Conservation (phyloP, 176 grass and related monocot genomes). For the Aegilops tauschii region DNA sequence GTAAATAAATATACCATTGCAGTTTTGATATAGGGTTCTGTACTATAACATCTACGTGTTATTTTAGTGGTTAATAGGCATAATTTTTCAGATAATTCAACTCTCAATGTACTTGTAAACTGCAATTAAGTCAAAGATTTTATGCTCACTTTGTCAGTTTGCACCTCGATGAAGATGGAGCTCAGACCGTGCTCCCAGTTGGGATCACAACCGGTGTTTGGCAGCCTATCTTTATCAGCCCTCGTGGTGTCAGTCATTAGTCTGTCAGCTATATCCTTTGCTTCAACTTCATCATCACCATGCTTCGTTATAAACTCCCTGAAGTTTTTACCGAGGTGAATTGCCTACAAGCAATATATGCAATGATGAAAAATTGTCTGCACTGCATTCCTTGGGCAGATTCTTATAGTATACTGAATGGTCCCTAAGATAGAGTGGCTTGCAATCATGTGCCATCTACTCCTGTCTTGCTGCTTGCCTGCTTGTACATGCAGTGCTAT, state of each 20-base stretch:
- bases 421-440: slow-evolving; percentile 35
- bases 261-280: slow-evolving; percentile 56
- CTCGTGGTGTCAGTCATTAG: slow-evolving; percentile 78
- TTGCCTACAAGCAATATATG: slow-evolving; percentile 38
- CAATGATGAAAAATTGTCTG: slow-evolving; percentile 5
- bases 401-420: slow-evolving; percentile 26
- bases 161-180: slow-evolving; percentile 66
- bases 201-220: slow-evolving; percentile 71
- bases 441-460: slow-evolving; percentile 23
- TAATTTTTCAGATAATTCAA: slow-evolving; percentile 6
- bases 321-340: slow-evolving; percentile 55
- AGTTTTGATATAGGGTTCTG: not conserved
- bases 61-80: not conserved
- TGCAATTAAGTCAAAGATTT: not conserved
- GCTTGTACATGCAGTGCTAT: slow-evolving; percentile 25
- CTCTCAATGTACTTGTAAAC: not conserved
- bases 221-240: slow-evolving; percentile 57
- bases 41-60: not conserved
- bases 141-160: slow-evolving; percentile 57
- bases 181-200: slow-evolving; percentile 63
- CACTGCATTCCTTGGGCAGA: not conserved
- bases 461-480: slow-evolving; percentile 34
- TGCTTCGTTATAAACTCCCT: slow-evolving; percentile 56
- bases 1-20: not conserved
- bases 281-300: slow-evolving; percentile 54